Evolutionary conservation across 495 filamentous ascomycete species (phyloP).

Genomic region (Pseudoneurospora amorphoporcata): DNA sequence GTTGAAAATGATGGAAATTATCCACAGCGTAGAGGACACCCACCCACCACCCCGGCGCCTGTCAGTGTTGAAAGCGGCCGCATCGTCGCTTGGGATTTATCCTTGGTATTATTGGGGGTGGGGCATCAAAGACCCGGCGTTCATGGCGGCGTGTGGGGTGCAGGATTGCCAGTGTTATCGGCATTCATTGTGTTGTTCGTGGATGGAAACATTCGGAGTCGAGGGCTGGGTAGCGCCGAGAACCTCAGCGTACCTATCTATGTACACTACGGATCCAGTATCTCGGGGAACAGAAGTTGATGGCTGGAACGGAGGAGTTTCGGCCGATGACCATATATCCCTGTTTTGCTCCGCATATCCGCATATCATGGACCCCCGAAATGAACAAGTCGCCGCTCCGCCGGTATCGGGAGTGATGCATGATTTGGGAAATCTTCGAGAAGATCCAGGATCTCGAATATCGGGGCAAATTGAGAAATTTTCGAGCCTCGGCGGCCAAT

Average conservation of each 20-base stretch:
- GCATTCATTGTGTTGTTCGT: not conserved
- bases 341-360: not conserved
- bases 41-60: not conserved
- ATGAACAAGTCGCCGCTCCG: not conserved
- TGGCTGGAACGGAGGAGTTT: not conserved
- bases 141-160: not conserved
- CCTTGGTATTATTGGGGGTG: not conserved
- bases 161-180: not conserved
- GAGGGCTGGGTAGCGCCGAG: not conserved
- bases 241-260: not conserved
- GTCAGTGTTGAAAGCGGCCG: not conserved
- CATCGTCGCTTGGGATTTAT: not conserved
- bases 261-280: not conserved
- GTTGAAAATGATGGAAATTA: not conserved
- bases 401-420: not conserved
- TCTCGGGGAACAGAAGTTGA: not conserved
- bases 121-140: not conserved
- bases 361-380: not conserved
- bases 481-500: not conserved
- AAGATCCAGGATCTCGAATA: not conserved
- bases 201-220: not conserved
- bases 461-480: not conserved
- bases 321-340: not conserved
- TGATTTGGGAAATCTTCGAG: not conserved
- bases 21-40: not conserved